A percentile compares a stretch with the other conserved stretches of the same genome.
phyloP scores from a whole-genome alignment of 2,329 filamentous ascomycete species.

The Neurospora sp. region DNA sequence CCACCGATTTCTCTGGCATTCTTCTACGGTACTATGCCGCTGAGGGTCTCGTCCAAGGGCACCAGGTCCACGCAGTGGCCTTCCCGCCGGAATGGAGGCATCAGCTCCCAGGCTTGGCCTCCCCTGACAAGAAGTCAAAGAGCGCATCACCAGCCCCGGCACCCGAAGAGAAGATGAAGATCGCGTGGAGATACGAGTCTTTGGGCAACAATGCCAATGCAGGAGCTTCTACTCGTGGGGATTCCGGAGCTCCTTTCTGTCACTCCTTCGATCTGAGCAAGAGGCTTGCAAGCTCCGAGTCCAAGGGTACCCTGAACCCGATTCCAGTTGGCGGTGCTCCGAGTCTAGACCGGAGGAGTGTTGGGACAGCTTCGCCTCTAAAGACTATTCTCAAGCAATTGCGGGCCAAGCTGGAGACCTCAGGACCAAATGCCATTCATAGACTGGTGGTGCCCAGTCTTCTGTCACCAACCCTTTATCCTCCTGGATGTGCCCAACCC shows the following conservation, averaged over 20 bases:
- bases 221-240: slow-evolving; percentile 15
- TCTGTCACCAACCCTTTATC: slow-evolving; percentile 78
- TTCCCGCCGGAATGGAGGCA: slow-evolving; percentile 70
- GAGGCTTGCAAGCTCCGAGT: slow-evolving; percentile 40
- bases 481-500: slow-evolving; percentile 58
- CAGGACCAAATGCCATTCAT: slow-evolving; percentile 55
- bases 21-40: slow-evolving; percentile 83
- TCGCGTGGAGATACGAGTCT: slow-evolving; percentile 93
- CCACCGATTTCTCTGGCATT: slow-evolving; percentile 84
- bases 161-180: slow-evolving; percentile 80
- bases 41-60: slow-evolving; percentile 84
- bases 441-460: slow-evolving; percentile 77
- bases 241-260: slow-evolving; percentile 43
- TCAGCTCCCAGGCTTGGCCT: slow-evolving; percentile 67
- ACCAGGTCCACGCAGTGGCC: slow-evolving; percentile 78
- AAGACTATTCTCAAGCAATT: slow-evolving; percentile 52
- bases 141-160: slow-evolving; percentile 28
- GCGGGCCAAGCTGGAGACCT: slow-evolving; percentile 43
- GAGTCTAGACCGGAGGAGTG: slow-evolving; percentile 13
- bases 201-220: slow-evolving; percentile 42
- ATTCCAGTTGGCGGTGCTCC: slow-evolving; percentile 40
- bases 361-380: slow-evolving; percentile 42
- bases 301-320: slow-evolving; percentile 40
- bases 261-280: slow-evolving; percentile 65
- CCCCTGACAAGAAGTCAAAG: slow-evolving; percentile 30